Percentiles rank a stretch among this genome's conserved stretches.
Evolutionary conservation across 2,329 filamentous ascomycete species (phyloP).

Genomic region (Hysterium pulicare): DNA sequence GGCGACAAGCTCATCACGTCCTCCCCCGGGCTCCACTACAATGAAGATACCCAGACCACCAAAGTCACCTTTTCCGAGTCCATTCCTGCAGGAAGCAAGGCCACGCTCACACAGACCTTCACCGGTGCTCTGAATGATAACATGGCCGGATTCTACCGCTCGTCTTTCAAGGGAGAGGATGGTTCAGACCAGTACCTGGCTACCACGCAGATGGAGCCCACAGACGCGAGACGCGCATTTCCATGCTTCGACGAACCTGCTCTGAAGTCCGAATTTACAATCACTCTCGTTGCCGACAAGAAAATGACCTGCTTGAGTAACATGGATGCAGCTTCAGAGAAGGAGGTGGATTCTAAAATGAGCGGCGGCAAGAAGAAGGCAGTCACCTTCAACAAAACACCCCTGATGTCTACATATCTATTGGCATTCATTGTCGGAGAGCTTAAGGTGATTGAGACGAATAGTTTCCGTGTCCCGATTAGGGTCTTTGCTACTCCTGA

Average conservation of each 20-base stretch:
- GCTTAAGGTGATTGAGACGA: slow-evolving; percentile 89
- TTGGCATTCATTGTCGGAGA: slow-evolving; percentile 92
- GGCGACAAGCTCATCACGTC: slow-evolving; percentile 57
- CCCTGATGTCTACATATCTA: slow-evolving; percentile 94
- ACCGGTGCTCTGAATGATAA: slow-evolving; percentile 82
- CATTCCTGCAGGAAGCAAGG: slow-evolving; percentile 72
- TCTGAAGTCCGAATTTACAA: slow-evolving; percentile 87
- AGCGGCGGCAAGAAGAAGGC: slow-evolving; percentile 69
- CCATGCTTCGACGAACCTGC: slow-evolving; percentile 96
- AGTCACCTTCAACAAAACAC: slow-evolving; percentile 88
- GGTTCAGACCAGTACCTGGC: slow-evolving; percentile 80
- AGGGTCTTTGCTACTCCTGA: slow-evolving; percentile 92
- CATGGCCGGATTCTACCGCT: slow-evolving; percentile 97
- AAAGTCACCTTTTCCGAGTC: slow-evolving; percentile 74
- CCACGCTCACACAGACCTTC: slow-evolving; percentile 73
- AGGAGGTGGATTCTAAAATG: slow-evolving; percentile 63
- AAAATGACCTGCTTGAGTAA: slow-evolving; percentile 90
- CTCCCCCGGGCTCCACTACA: slow-evolving; percentile 66
- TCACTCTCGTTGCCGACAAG: slow-evolving; percentile 88
- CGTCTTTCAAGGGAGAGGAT: slow-evolving; percentile 80
- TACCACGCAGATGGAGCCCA: slow-evolving; percentile 94
- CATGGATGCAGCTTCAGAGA: slow-evolving; percentile 87
- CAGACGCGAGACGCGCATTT: slow-evolving; percentile 87
- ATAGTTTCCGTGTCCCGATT: slow-evolving; percentile 85
- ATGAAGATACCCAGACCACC: slow-evolving; percentile 77